phyloP scores from a whole-genome alignment of 305 asterid genomes.

The Solanum hybrid region DNA sequence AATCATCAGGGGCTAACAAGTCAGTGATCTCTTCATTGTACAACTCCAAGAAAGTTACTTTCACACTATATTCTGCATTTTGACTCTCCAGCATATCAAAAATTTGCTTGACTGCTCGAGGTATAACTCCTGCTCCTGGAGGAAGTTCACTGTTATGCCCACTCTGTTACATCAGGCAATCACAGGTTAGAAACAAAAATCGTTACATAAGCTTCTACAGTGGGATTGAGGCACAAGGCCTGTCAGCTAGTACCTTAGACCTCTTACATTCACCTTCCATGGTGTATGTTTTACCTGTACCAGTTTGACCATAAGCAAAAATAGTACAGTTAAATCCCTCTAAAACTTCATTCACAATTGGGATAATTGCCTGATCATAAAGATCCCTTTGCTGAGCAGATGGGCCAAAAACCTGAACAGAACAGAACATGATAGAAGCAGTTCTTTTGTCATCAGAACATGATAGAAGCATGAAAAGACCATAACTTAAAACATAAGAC shows the following conservation, averaged over 20 bases:
- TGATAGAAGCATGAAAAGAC: background rate
- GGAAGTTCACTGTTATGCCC: constrained; percentile 83
- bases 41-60: constrained; percentile 87
- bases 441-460: background rate
- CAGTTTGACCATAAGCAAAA: constrained; percentile 95
- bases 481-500: background rate
- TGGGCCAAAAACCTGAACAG: constrained; percentile 78
- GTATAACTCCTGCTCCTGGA: constrained; percentile 86
- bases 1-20: constrained; percentile 80
- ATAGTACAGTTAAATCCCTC: constrained; percentile 96
- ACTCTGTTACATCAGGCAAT: constrained; percentile 30
- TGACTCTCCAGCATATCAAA: constrained; percentile 89
- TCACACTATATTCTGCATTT: constrained; percentile 88
- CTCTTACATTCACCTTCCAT: constrained; percentile 96
- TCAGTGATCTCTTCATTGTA: constrained; percentile 96
- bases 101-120: constrained; percentile 81
- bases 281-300: constrained; percentile 82
- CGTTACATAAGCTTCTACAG: background rate
- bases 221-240: background rate
- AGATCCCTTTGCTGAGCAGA: constrained; percentile 79
- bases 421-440: background rate
- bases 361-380: constrained; percentile 81
- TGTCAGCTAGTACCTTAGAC: constrained; percentile 44
- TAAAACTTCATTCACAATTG: constrained; percentile 78
- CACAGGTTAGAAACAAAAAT: background rate